Percentiles rank a stretch among this genome's conserved stretches.
phyloP scores from a whole-genome alignment of 768 basidiomycete species.

The Tylopilus subfusipes region DNA sequence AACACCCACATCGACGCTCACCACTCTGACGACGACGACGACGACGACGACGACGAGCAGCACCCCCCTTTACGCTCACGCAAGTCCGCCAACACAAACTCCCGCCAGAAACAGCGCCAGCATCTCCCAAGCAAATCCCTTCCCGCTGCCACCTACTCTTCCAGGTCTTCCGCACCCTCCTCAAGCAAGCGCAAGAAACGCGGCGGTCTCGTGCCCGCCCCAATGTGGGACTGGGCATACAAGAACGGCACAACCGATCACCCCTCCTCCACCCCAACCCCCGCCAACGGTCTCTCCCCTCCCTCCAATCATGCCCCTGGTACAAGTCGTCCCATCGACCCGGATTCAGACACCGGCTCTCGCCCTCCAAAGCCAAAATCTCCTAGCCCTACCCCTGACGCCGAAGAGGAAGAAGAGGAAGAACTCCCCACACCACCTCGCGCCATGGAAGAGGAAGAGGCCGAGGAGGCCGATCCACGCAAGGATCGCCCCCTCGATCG shows the following conservation, averaged over 20 bases:
- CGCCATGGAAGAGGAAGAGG: conserved; percentile 65
- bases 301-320: not conserved
- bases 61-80: conserved; percentile 15
- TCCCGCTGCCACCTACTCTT: not conserved
- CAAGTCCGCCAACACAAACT: conserved; percentile 4
- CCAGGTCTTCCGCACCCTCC: conserved; percentile 9
- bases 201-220: conserved; percentile 68
- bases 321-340: conserved; percentile 5
- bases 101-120: conserved; percentile 12
- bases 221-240: conserved; percentile 85
- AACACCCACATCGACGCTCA: conserved; percentile 25
- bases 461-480: conserved; percentile 31
- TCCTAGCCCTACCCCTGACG: conserved; percentile 24
- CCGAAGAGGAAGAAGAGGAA: conserved; percentile 40
- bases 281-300: conserved; percentile 4
- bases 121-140: conserved; percentile 5
- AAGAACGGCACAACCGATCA: conserved; percentile 37
- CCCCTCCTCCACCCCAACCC: conserved; percentile 8
- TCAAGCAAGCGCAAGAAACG: conserved; percentile 45
- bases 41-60: conserved; percentile 23
- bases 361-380: conserved; percentile 5
- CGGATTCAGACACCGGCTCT: not conserved
- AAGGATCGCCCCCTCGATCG: conserved; percentile 14
- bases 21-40: conserved; percentile 24
- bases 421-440: conserved; percentile 44